A percentile compares a stretch with the other conserved stretches of the same genome.
Evolutionary conservation across 805 yeast species (phyloP).

Genomic region (Wickerhamomyces chambardii): DNA sequence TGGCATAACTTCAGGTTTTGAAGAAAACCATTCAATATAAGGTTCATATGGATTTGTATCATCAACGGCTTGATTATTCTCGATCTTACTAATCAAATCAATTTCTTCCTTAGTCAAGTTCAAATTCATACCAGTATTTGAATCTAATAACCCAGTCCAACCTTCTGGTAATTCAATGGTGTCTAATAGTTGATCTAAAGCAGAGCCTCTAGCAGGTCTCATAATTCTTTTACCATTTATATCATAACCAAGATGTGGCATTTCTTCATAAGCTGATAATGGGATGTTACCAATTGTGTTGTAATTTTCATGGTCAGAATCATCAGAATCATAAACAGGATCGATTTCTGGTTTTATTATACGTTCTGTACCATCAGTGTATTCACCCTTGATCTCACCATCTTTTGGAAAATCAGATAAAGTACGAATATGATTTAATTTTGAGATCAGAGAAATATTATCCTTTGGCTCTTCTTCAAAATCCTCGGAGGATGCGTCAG

Average conservation of each 20-base stretch:
- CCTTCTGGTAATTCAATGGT: constrained; percentile 94
- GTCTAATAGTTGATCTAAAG: constrained; percentile 83
- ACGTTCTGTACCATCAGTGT: constrained; percentile 76
- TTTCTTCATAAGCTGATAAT: constrained; percentile 86
- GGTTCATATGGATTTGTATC: constrained; percentile 88
- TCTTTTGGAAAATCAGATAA: constrained; percentile 32
- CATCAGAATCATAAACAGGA: constrained; percentile 94
- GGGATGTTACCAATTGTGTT: constrained; percentile 96
- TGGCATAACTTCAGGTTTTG: constrained; percentile 81
- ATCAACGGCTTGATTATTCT: constrained; percentile 76
- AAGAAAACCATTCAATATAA: constrained; percentile 91
- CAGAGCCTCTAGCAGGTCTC: constrained; percentile 98
- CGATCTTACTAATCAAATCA: constrained; percentile 80
- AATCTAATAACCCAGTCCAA: constrained; percentile 95
- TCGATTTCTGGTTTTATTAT: constrained; percentile 81
- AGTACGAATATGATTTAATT: constrained; percentile 44
- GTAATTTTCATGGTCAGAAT: constrained; percentile 68
- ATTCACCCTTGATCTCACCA: constrained; percentile 38
- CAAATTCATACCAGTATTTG: constrained; percentile 76
- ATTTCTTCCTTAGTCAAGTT: constrained; percentile 82
- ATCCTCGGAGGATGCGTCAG: constrained; percentile 33
- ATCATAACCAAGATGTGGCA: constrained; percentile 96
- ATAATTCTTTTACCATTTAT: constrained; percentile 96
- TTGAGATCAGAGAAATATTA: constrained; percentile 40
- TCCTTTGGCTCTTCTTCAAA: constrained; percentile 49